Base-by-base conservation (phyloP, 148 eudicot genomes). In the Camellia sinensis region DNA sequence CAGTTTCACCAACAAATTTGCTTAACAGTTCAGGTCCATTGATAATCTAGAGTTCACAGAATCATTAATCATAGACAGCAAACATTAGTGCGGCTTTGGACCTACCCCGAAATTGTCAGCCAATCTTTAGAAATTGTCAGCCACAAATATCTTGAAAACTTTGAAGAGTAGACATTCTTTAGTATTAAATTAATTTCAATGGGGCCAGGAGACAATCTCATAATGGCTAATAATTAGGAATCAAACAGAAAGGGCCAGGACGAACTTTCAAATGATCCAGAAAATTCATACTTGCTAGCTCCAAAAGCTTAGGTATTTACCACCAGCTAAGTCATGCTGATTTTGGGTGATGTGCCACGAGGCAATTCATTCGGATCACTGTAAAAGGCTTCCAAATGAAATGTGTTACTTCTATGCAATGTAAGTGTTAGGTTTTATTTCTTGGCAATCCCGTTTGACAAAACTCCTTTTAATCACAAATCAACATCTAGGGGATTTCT, bases 1-100 rank as follows among this genome's bases (percentile, higher is more conserved):
- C 99, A 80, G 99, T 94, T 85, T 97, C 99, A 83, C 99, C 99
- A 88, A 97, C 99, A 87, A 92, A 97, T 81, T 97, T 97, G 87
- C 98, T 97, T 76, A 97, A 83, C 15, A 97, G 97, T 87, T 97
- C 99, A 83, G 99, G 99, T 73, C 99, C 99, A 89, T 97, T 97
- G 70, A 97, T 97, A 91, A 97, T 90, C 92, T 93, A 65, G 73
- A 78, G 69, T 71, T 61, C 40, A 80, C 10, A 4, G 13, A 60
- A 81, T 43, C 18, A 48, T 79, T 64, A 74, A 75, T 53, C 56
- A 84, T 52, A 64, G 14, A 19, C 15, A 59, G 71, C 60, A 67
- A 78, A 50, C 50, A 54, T 57, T 10, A 13, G 64, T 12, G 45
- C 37, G 37, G 1, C 37, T 29, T 29, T 29, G 37, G 37, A 29